Base-by-base conservation (phyloP, 768 basidiomycete species). In the Leccinellum albellum region DNA sequence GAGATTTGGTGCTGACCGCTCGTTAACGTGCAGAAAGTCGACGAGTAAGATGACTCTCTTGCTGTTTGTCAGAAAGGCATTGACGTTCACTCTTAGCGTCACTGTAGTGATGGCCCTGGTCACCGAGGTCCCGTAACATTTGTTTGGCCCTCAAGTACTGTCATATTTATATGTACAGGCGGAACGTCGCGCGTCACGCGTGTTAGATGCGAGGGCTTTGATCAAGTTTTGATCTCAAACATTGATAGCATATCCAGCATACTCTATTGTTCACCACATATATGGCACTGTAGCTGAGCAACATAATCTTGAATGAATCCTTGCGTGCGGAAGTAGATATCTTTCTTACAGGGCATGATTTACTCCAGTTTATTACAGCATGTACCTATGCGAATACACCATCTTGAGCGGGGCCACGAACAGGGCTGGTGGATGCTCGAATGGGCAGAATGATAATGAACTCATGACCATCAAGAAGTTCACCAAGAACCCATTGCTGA, bases 21-120 rank as follows among this genome's bases (percentile, higher is more conserved):
- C n/a, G 4, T 46, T 28, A 42, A 23, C 37, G 1, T 53, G 31
- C 52, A 91, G 89, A 91, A 92, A 84, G 69, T 84, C 48, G 89
- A 92, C 62, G 90, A 91, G 89, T 91, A 63, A 71, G 88, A 74
- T 6, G 10, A 26, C 24, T 21, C 47, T 53, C n/a, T 28, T 51
- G 45, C 24, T 13, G 51, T 55, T 9, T 15, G 29, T 31, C 49
- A 20, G 51, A 44, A 21, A 24, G 33, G 24, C 42, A 50, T 55
- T 72, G 32, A 67, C 40, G 32, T 55, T 24, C 14, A 40, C 23
- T 20, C 56, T 47, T 55, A 90, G 89, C 64, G 87, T 89, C 13
- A 89, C 88, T 0, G 83, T 89, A 17, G 72, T 89, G 28, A 83
- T 88, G 40, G 83, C 81, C 15, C 74, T 90, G 33, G 84, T 89